Conservation (phyloP, 2,329 filamentous ascomycete species). For the Colletotrichum sidae region DNA sequence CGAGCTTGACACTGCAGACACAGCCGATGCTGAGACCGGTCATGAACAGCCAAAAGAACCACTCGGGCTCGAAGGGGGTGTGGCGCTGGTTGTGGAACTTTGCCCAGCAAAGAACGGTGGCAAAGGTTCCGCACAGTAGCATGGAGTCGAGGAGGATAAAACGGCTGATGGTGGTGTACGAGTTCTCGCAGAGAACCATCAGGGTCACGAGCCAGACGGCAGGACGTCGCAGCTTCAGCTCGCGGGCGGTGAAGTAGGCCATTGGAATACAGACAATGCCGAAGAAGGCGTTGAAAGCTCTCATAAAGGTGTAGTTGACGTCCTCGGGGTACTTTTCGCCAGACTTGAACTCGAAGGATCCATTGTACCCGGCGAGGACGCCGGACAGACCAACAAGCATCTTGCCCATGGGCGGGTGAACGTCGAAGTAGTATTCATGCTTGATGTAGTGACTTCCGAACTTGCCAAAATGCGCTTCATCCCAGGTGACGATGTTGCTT, state of each 20-base stretch:
- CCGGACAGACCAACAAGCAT: slow-evolving; percentile 98
- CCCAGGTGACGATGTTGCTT: slow-evolving; percentile 75
- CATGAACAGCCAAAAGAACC: slow-evolving; percentile 94
- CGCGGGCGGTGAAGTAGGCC: slow-evolving; percentile 94
- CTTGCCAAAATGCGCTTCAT: slow-evolving; percentile 86
- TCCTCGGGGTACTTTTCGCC: slow-evolving; percentile 95
- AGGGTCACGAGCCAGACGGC: slow-evolving; percentile 95
- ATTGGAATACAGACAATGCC: slow-evolving; percentile 92
- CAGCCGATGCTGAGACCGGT: slow-evolving; percentile 96
- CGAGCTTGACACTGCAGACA: slow-evolving; percentile 98
- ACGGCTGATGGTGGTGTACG: slow-evolving; percentile 97
- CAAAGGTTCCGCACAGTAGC: slow-evolving; percentile 98
- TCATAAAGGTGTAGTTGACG: slow-evolving; percentile 98
- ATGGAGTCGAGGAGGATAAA: slow-evolving; percentile 99
- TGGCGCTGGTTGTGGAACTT: slow-evolving; percentile 92
- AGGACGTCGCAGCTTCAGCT: slow-evolving; percentile 86
- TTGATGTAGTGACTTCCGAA: slow-evolving; percentile 99
- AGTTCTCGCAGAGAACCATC: slow-evolving; percentile 99
- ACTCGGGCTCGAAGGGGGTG: slow-evolving; percentile 88
- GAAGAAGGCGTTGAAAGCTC: slow-evolving; percentile 95
- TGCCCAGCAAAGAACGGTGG: slow-evolving; percentile 95
- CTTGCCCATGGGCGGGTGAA: slow-evolving; percentile 95
- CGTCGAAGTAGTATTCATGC: slow-evolving; percentile 95
- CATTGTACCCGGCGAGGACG: slow-evolving; percentile 97
- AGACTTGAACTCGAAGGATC: slow-evolving; percentile 99